Base-by-base conservation (phyloP, 768 basidiomycete genomes). In the Tylopilus intermedius region DNA sequence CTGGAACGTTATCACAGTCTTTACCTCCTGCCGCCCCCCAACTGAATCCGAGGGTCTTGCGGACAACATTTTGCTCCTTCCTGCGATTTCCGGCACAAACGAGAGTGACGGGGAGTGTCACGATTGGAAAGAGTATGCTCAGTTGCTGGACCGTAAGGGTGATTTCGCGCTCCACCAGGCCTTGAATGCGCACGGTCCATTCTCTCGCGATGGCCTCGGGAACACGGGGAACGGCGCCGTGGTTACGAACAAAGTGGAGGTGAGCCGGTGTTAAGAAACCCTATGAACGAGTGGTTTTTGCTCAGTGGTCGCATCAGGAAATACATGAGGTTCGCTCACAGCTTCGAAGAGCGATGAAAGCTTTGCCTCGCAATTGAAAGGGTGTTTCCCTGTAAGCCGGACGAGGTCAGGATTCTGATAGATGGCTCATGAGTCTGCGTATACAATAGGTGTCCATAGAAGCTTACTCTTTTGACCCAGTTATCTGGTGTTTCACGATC, bases 11-110 rank as follows among this genome's bases (percentile, higher is more conserved):
- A 30, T 4, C 49, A n/a, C 15, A 35, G 14, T 21, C 0, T 2
- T 8, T 45, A 78, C 67, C 51, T 43, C 74, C 78, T 3, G 67
- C 79, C 3, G 78, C 70, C 8, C 81, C 80, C 81, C 81, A 82
- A 18, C 63, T 70, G 58, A 82, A 82, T 0, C 81, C 81, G 1
- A 82, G 72, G 8, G 75, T 74, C 62, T 83, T 79, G 14, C 71
- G 72, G 30, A 83, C 74, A 43, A 81, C 67, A 58, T 86, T 86
- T 61, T 85, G 83, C 58, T 86, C 83, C 61, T 83, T 84, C 26
- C 83, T 69, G 2, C 83, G 67, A 62, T 84, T 84, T 2, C 83
- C 83, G 2, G 83, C 83, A 55, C 83, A 85, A 3, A 79, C 79
- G 10, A 85, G 62, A 0, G 83, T 84, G 18, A 84, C 72, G 4